Percentiles rank a stretch among this genome's conserved stretches.
phyloP scores from a whole-genome alignment of 768 basidiomycete genomes.

The Suillus subaureus region DNA sequence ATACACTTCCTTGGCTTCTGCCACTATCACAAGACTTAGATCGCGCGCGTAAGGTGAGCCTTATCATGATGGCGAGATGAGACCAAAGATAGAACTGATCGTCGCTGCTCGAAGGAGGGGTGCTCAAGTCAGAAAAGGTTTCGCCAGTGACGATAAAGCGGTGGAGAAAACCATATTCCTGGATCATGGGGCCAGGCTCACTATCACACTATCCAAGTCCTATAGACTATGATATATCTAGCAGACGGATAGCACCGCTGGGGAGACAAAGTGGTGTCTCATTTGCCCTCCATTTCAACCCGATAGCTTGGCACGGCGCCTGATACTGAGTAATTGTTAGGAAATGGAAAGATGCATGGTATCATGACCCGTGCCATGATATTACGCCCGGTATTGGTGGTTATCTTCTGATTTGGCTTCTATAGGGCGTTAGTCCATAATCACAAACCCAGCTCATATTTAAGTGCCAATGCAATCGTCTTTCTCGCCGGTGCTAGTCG shows the following conservation, averaged over 20 bases:
- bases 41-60: slow-evolving; percentile 35
- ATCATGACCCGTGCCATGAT: not conserved
- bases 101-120: slow-evolving; percentile 24
- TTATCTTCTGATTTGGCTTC: not conserved
- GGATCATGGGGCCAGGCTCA: slow-evolving; percentile 30
- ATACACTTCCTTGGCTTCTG: slow-evolving; percentile 23
- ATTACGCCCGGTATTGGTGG: not conserved
- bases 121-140: slow-evolving; percentile 23
- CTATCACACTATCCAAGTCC: slow-evolving; percentile 24
- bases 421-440: not conserved
- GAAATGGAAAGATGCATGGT: not conserved
- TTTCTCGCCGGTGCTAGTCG: not conserved
- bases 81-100: slow-evolving; percentile 26
- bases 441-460: not conserved
- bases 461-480: not conserved
- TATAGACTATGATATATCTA: slow-evolving; percentile 12
- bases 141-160: slow-evolving; percentile 23
- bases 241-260: slow-evolving; percentile 8
- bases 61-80: slow-evolving; percentile 38
- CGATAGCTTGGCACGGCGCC: not conserved
- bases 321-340: not conserved
- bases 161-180: slow-evolving; percentile 18
- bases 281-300: not conserved
- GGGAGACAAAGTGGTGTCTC: slow-evolving; percentile 58
- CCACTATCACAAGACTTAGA: slow-evolving; percentile 21